A percentile compares a stretch with the other conserved stretches of the same genome.
phyloP scores from a whole-genome alignment of 768 basidiomycete species.

The Pisolithus microcarpus region DNA sequence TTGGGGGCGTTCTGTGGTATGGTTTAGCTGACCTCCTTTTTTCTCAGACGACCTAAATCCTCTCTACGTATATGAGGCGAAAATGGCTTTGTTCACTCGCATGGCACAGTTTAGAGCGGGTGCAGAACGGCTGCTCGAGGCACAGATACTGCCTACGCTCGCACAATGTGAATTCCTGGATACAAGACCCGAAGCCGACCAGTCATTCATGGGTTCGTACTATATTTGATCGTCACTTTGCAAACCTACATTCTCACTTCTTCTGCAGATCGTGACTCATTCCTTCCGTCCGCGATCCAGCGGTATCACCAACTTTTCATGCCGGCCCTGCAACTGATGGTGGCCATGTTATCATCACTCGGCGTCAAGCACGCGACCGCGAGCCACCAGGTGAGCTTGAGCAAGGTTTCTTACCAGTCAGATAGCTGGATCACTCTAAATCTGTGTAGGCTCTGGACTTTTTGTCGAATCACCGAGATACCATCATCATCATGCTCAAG shows the following conservation, averaged over 20 bases:
- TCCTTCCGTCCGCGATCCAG: conserved; percentile 79
- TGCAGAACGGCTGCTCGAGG: conserved; percentile 77
- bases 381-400: conserved; percentile 52
- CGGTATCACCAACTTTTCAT: conserved; percentile 89
- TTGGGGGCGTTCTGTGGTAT: conserved; percentile 1
- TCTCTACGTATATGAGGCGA: conserved; percentile 91
- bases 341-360: conserved; percentile 70
- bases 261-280: conserved; percentile 66
- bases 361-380: conserved; percentile 62
- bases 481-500: conserved; percentile 75
- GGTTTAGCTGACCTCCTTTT: neutral
- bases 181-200: conserved; percentile 75
- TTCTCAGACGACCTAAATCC: conserved; percentile 77
- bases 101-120: conserved; percentile 79
- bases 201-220: conserved; percentile 68
- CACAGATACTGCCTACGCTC: conserved; percentile 64
- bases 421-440: conserved; percentile 1
- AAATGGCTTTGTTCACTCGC: conserved; percentile 82
- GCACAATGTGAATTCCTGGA: conserved; percentile 85
- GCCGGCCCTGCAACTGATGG: conserved; percentile 77
- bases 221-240: neutral
- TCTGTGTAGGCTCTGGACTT: conserved; percentile 64
- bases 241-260: neutral
- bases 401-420: neutral
- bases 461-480: conserved; percentile 74